Evolutionary conservation across 306 rosid genomes (phyloP), one percentile per base, ranked within the genome.

Genomic region (Inga leiocalycina): DNA sequence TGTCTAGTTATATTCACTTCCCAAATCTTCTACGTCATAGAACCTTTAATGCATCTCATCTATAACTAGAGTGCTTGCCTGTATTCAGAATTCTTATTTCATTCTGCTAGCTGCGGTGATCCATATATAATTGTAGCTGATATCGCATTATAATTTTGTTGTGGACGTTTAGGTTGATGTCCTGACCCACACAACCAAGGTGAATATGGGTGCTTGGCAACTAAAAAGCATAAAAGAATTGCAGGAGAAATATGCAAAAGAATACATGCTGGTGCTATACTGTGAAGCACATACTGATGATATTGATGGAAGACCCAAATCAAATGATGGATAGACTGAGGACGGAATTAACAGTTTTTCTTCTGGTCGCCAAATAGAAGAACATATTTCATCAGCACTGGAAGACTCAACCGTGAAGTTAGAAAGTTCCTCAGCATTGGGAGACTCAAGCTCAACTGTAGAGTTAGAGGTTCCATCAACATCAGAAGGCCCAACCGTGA

Each of bases 171-270:
- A 85, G 86, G 88, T 86, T 80, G 79, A 86, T 68, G 79, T 86
- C 56, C 61, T 82, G 81, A 82, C 86, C 22, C 88, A 86, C 71
- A 82, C 84, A 74, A 82, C 69, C 81, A 78, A 82, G 75, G 97
- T 90, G 80, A 86, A 87, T 56, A 86, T 89, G 62, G 52, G 45
- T 46, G 65, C 87, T 75, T 87, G 90, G 91, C 97, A 87, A 87
- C 86, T 62, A 12, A 39, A 82, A 46, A 34, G 14, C 27, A 89
- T 90, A 45, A 68, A 83, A 51, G 41, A 73, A 57, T 56, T 80
- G 86, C 87, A 75, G 79, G 85, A 75, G 39, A 24, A 69, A 71
- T 62, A 85, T 85, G 88, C 83, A 56, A 81, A 80, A 81, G 85
- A 89, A 83, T 90, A 89, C 81, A 30, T 77, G 74, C 8, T 22